A percentile compares a stretch with the other conserved stretches of the same genome.
These are phyloP conservation scores for Dipodascopsis uninucleata DNA, from an alignment of 805 yeast genomes.

Conservation along the genomic window DNA sequence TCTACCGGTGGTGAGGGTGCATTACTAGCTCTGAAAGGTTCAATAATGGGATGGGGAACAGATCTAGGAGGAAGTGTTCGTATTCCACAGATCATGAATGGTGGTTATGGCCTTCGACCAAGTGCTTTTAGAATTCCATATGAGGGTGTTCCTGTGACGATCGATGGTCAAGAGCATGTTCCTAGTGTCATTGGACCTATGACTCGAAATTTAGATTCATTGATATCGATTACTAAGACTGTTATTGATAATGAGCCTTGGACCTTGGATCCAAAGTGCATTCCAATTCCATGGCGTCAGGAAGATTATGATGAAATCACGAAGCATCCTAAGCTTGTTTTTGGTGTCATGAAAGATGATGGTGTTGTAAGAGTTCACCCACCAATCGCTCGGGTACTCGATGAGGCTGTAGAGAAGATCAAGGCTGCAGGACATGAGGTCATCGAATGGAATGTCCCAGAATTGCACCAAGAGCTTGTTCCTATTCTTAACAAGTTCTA, in stretches of 20 bases:
- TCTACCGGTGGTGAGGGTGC: conserved; percentile 60
- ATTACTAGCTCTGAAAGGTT: conserved; percentile 43
- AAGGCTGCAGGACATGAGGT: conserved; percentile 54
- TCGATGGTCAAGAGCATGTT: conserved; percentile 52
- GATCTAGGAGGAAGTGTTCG: conserved; percentile 56
- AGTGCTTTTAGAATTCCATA: conserved; percentile 30
- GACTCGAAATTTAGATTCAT: conserved; percentile 39
- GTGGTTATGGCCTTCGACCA: conserved; percentile 46
- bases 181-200: conserved; percentile 52
- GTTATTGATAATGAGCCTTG: conserved; percentile 46
- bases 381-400: conserved; percentile 51
- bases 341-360: conserved; percentile 49
- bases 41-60: conserved; percentile 51
- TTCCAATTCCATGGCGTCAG: conserved; percentile 51
- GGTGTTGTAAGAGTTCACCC: conserved; percentile 51
- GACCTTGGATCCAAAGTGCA: conserved; percentile 47
- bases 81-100: conserved; percentile 46
- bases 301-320: conserved; percentile 27
- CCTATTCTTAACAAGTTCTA: conserved; percentile 40
- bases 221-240: conserved; percentile 41
- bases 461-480: conserved; percentile 36
- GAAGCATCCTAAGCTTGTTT: conserved; percentile 37
- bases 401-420: conserved; percentile 52
- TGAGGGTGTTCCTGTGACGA: conserved; percentile 40
- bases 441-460: conserved; percentile 46